These are phyloP conservation scores for Parastagonospora avenae DNA, from an alignment of 2,329 filamentous ascomycete genomes.

Conservation along the genomic window DNA sequence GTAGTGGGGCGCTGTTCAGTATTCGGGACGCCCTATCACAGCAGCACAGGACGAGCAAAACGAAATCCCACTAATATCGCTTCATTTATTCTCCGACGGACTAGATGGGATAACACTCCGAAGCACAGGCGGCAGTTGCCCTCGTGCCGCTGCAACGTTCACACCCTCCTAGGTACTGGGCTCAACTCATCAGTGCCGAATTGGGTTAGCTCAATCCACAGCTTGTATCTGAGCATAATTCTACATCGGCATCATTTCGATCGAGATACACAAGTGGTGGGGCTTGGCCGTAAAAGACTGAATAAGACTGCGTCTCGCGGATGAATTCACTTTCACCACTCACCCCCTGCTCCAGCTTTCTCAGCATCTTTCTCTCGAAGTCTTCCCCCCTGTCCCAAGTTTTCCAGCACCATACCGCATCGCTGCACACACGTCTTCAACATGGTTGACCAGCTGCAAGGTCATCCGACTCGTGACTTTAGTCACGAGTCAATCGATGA, in stretches of 20 bases:
- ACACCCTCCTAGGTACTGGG: constrained; percentile 16
- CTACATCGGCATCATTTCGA: constrained; percentile 13
- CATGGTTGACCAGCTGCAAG: constrained; percentile 29
- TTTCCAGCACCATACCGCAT: constrained; percentile 25
- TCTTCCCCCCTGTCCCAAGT: constrained; percentile 21
- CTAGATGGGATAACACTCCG: constrained; percentile 20
- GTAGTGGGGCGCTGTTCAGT: constrained; percentile 1
- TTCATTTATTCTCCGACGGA: constrained; percentile 25
- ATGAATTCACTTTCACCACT: constrained; percentile 21
- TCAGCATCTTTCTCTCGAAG: constrained; percentile 26
- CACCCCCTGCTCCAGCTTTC: constrained; percentile 26
- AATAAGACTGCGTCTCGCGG: constrained; percentile 31
- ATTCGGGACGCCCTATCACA: background rate
- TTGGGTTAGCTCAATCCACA: constrained; percentile 18
- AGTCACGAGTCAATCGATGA: constrained; percentile 36
- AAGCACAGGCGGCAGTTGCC: constrained; percentile 31
- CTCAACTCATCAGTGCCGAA: constrained; percentile 21
- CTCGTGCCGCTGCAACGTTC: constrained; percentile 23
- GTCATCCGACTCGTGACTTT: constrained; percentile 13
- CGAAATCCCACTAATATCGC: constrained; percentile 18
- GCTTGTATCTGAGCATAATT: constrained; percentile 22
- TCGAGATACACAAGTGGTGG: constrained; percentile 24
- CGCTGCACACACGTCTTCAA: constrained; percentile 11
- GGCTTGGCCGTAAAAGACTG: constrained; percentile 26
- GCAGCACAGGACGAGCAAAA: background rate